These are phyloP conservation scores for Didymella sp. DNA, from an alignment of 2,329 filamentous ascomycete species.

Conservation along the genomic window DNA sequence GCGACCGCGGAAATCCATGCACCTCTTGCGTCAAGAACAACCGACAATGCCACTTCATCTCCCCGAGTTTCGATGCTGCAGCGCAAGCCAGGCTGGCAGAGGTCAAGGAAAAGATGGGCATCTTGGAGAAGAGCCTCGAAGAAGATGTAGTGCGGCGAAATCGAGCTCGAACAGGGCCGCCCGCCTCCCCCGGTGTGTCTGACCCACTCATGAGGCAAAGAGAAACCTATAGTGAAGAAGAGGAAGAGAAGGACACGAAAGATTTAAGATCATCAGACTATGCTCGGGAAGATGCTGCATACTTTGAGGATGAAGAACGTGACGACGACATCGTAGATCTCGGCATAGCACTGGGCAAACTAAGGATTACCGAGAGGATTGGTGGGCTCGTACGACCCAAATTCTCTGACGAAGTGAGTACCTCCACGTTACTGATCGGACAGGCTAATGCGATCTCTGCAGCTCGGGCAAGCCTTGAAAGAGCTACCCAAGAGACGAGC, in stretches of 20 bases:
- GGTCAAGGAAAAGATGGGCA: slow-evolving; percentile 80
- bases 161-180: background rate
- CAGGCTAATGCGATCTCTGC: background rate
- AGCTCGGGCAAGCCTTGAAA: slow-evolving; percentile 44
- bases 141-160: slow-evolving; percentile 66
- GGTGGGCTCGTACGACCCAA: slow-evolving; percentile 75
- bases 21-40: slow-evolving; percentile 65
- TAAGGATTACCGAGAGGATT: slow-evolving; percentile 76
- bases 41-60: slow-evolving; percentile 68
- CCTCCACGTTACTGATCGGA: background rate
- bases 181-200: background rate
- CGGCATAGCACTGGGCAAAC: slow-evolving; percentile 73
- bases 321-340: slow-evolving; percentile 76
- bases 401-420: slow-evolving; percentile 71
- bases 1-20: slow-evolving; percentile 76
- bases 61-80: slow-evolving; percentile 71
- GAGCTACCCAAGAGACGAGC: slow-evolving; percentile 33
- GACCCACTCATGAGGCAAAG: slow-evolving; percentile 27
- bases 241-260: slow-evolving; percentile 62
- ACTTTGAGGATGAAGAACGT: slow-evolving; percentile 66
- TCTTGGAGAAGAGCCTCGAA: slow-evolving; percentile 72
- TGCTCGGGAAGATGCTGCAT: slow-evolving; percentile 71
- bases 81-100: slow-evolving; percentile 74
- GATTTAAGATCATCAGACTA: slow-evolving; percentile 68
- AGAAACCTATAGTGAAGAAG: slow-evolving; percentile 63